A percentile compares a stretch with the other conserved stretches of the same genome.
phyloP scores from a whole-genome alignment of 2,329 filamentous ascomycete species.

The Phaeosphaeria sp. region DNA sequence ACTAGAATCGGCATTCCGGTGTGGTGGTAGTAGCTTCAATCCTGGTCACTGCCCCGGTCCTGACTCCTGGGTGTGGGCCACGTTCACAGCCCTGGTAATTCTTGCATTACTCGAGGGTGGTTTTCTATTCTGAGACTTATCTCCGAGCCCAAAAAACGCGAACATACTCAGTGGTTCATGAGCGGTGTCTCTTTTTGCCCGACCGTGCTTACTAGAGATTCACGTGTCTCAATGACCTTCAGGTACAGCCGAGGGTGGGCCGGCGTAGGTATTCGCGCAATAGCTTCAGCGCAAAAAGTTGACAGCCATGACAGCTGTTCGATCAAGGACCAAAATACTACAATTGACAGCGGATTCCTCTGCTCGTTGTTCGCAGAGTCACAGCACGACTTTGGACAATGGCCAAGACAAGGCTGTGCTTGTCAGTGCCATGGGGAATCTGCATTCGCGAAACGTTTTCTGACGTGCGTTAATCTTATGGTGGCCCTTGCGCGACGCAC shows the following conservation, averaged over 20 bases:
- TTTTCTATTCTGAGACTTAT: not conserved
- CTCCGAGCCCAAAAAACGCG: not conserved
- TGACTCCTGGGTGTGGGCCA: not conserved
- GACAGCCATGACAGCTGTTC: not conserved
- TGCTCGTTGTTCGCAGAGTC: not conserved
- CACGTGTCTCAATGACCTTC: not conserved
- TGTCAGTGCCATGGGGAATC: not conserved
- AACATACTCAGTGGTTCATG: not conserved
- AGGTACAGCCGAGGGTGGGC: not conserved
- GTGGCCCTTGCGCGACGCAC: not conserved
- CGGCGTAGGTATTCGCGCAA: not conserved
- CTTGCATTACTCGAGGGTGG: not conserved
- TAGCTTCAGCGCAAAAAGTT: not conserved
- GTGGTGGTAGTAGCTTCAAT: not conserved
- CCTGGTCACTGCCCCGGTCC: not conserved
- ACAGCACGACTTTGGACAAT: not conserved
- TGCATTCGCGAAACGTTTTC: not conserved
- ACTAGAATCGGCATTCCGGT: not conserved
- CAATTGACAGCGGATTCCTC: not conserved
- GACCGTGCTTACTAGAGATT: not conserved
- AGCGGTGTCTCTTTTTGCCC: not conserved
- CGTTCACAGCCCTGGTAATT: not conserved
- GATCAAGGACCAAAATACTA: not conserved
- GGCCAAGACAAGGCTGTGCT: not conserved
- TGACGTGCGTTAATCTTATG: not conserved